Base-by-base conservation (phyloP, 768 basidiomycete genomes). In the Suillus occidentalis region DNA sequence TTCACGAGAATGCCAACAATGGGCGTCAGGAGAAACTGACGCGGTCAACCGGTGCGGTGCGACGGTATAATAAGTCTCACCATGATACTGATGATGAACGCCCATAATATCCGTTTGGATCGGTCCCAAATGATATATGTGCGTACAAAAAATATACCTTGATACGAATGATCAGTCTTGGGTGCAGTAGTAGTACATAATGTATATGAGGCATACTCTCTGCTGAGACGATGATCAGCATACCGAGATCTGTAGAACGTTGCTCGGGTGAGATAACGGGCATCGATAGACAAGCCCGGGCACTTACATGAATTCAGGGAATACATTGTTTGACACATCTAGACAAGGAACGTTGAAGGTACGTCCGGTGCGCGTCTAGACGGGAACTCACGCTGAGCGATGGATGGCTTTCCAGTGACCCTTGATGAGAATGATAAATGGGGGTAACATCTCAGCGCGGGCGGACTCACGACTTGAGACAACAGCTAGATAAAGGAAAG, bases 361-460 rank as follows among this genome's bases (percentile, higher is more conserved):
- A 31, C 28, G 5, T 39, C 10, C 6, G 9, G 12, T 37, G 12
- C 6, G 6, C 18, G 28, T 13, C 28, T 12, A 59, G 18, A 12
- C 20, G 22, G 18, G 12, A 25, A 59, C 58, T 42, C 28, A 59
- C 58, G 25, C 25, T 20, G 58, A 59, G 58, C 28, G 28, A 42
- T 31, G 58, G 58, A 7, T 59, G 2, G 5, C 2, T 66, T 8
- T 42, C 40, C 7, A 42, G 28, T 3, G 40, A 4, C 83, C 62
- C 87, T 59, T 31, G 9, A 42, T 59, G 3, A 12, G 3, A 40
- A 28, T 5, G 16, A 28, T 25, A 58, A 60, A 59, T 13, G 22
- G 34, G 34, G 55, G 53, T 12, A 25, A 31, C 20, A 31, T 31
- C 31, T 31, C 31, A 20, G 8, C 4, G 6, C 5, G 10, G 9